Base-by-base conservation (phyloP, 495 filamentous ascomycete species). In the Usnea hakonensis region DNA sequence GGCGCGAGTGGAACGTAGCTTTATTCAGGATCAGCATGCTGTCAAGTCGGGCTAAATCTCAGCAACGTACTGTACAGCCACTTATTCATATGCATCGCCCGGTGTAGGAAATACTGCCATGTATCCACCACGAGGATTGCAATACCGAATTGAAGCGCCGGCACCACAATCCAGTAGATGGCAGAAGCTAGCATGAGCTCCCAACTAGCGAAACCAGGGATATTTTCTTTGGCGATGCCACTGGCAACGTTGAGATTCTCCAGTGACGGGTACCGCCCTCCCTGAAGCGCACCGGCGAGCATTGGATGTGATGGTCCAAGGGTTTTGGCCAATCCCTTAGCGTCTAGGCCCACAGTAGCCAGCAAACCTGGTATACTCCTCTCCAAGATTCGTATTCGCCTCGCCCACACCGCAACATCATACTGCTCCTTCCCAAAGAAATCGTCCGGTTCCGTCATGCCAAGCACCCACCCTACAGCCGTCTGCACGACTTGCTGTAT, bases 81-180 rank as follows among this genome's bases (percentile, higher is more conserved):
- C 73, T 87, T 88, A 70, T 90, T 89, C 77, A 87, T 77, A 73
- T 94, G 90, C 90, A 92, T 92, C 44, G 81, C 80, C 35, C 90
- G 85, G 75, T 94, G 90, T 69, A 86, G 77, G 72, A 91, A 91
- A 74, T 94, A 94, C 69, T 94, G 88, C 90, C 90, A 94, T 44
- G 88, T 89, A 72, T 94, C 90, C 56, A 92, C 76, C 62, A 86
- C 69, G 66, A 80, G 70, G 67, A 88, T 79, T 36, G 83, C 90
- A 21, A 88, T 19, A 58, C 75, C 76, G 66, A 90, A 78, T 71
- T 91, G 87, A 41, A 86, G 36, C 16, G 73, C 75, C 13, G 90
- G 90, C 48, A 92, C 74, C 35, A 86, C 64, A 38, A 81, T 68
- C 77, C 83, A 84, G 75, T 92, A 92, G 57, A 90, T 76, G 38